Percentiles rank a stretch among this genome's conserved stretches.
phyloP scores from a whole-genome alignment of 371 early-diverging fungal genomes.

The Mortierella sp. region DNA sequence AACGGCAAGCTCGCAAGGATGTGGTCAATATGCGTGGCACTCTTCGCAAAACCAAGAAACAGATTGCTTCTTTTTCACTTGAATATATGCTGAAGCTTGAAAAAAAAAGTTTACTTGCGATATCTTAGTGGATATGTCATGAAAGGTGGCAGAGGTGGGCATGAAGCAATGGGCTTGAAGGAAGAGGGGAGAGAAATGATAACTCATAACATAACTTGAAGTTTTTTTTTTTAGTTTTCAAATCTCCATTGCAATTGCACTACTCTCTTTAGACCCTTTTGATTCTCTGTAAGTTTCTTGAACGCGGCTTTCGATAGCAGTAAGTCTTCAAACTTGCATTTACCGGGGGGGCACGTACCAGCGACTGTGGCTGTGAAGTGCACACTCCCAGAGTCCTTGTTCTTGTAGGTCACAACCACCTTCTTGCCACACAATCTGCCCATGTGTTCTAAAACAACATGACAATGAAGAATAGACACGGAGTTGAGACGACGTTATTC shows the following conservation, averaged over 20 bases:
- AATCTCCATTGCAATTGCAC: conserved; percentile 38
- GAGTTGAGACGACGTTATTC: background rate
- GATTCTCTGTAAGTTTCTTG: conserved; percentile 32
- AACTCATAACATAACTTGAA: too few relatives aligned
- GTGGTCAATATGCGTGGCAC: too few relatives aligned
- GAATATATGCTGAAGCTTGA: too few relatives aligned
- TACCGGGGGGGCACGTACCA: conserved; percentile 40
- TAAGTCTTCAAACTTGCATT: conserved; percentile 41
- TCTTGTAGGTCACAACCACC: conserved; percentile 27
- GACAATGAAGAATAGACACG: background rate
- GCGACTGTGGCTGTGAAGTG: too few relatives aligned
- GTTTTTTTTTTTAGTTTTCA: conserved; percentile 1
- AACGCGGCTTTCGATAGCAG: conserved; percentile 42
- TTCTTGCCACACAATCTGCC: conserved; percentile 34
- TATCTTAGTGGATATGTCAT: too few relatives aligned
- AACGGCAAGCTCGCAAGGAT: too few relatives aligned
- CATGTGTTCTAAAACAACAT: conserved; percentile 35
- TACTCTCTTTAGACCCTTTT: conserved; percentile 21
- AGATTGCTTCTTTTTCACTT: too few relatives aligned
- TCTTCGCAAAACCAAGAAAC: too few relatives aligned
- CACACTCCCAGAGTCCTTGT: conserved; percentile 29
- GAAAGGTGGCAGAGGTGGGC: too few relatives aligned
- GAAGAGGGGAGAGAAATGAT: too few relatives aligned
- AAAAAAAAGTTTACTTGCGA: too few relatives aligned
- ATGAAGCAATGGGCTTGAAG: background rate